Conservation (phyloP, 257 asterid genomes). For the Linaria vulgaris region DNA sequence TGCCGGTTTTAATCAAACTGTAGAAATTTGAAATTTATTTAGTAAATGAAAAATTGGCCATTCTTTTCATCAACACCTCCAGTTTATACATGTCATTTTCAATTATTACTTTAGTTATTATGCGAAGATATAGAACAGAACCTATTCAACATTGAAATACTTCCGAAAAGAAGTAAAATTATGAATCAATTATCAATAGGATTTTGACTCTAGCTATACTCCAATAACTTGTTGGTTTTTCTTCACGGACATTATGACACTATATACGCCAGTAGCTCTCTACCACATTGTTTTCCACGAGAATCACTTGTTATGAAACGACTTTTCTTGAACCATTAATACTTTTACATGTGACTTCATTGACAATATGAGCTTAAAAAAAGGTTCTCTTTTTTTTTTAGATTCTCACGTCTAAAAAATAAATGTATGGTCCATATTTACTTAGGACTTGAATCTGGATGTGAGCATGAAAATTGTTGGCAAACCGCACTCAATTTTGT, state of each 20-base stretch:
- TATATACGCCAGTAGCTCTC: background rate
- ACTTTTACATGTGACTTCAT: background rate
- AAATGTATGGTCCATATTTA: slow-evolving; percentile 3
- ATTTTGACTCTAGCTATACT: background rate
- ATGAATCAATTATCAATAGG: background rate
- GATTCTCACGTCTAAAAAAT: background rate
- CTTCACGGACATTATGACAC: slow-evolving; percentile 10
- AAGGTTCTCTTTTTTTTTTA: background rate
- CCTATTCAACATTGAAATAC: too few species aligned
- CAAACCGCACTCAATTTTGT: background rate
- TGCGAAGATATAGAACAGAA: too few species aligned
- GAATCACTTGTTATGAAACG: slow-evolving; percentile 1
- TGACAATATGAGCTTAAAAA: background rate
- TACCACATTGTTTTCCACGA: background rate
- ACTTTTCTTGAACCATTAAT: background rate
- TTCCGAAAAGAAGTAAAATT: too few species aligned
- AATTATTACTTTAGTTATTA: too few species aligned
- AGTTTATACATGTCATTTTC: too few species aligned
- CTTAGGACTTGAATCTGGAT: background rate
- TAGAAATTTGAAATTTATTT: too few species aligned
- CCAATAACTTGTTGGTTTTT: background rate
- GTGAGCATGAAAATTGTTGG: background rate
- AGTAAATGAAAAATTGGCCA: too few species aligned
- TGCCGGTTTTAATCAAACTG: slow-evolving; percentile 18
- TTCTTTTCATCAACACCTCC: too few species aligned